Conservation (phyloP, 805 yeast genomes). For the Kodamaea hsintzibuensis region DNA sequence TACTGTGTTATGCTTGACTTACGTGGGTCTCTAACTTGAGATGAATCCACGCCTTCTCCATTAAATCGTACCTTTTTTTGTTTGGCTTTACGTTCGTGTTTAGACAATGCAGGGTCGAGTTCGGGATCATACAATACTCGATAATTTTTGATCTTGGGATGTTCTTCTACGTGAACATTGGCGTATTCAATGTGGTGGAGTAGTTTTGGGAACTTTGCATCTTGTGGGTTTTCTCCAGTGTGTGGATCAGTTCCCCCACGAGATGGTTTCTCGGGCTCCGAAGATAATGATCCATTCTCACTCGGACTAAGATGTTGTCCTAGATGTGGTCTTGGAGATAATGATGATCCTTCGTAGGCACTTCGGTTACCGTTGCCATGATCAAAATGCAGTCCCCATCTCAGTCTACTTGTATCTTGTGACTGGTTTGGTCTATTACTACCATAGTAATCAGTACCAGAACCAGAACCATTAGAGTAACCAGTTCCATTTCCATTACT, state of each 20-base stretch:
- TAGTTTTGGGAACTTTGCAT: constrained; percentile 29
- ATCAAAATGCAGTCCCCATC: not conserved
- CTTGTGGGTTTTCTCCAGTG: constrained; percentile 35
- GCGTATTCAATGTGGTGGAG: constrained; percentile 28
- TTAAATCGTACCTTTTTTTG: constrained; percentile 43
- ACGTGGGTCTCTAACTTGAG: constrained; percentile 45
- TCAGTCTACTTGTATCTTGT: constrained; percentile 1
- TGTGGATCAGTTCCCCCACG: constrained; percentile 32
- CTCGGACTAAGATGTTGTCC: not conserved
- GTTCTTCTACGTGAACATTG: not conserved
- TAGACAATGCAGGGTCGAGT: constrained; percentile 33
- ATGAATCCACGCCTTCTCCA: constrained; percentile 24
- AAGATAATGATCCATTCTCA: not conserved
- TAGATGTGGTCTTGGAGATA: not conserved
- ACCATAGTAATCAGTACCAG: not conserved
- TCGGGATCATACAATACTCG: constrained; percentile 54
- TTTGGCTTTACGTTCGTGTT: constrained; percentile 30
- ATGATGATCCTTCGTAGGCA: not conserved
- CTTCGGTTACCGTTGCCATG: not conserved
- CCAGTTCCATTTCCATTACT: not conserved
- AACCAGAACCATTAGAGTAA: not conserved
- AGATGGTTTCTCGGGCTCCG: not conserved
- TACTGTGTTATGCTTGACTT: constrained; percentile 23
- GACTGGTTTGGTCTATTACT: not conserved
- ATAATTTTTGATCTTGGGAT: constrained; percentile 29